A percentile compares a stretch with the other conserved stretches of the same genome.
These are phyloP conservation scores for Hylodesmum podocarpum DNA, from an alignment of 306 rosid genomes.

Conservation along the genomic window DNA sequence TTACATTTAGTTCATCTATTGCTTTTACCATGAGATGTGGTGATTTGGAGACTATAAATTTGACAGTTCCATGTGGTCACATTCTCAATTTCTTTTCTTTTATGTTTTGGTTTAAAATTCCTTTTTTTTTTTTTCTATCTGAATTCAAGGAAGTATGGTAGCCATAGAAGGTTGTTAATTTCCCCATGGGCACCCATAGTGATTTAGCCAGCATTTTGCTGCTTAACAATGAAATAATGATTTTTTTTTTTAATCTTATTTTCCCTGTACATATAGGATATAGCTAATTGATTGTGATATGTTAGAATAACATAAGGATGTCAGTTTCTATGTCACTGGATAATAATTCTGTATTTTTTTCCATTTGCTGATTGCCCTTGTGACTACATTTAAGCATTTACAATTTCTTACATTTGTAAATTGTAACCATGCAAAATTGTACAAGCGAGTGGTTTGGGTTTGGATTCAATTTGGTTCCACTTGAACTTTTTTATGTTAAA, in stretches of 20 bases:
- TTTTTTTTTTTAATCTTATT: neutral
- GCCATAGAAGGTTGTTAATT: slow-evolving; percentile 25
- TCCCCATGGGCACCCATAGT: slow-evolving; percentile 25
- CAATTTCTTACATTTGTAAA: neutral
- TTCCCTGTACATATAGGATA: slow-evolving; percentile 29
- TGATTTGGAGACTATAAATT: slow-evolving; percentile 35
- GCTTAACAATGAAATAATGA: slow-evolving; percentile 14
- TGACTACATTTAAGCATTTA: neutral
- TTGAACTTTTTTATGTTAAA: neutral
- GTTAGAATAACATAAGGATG: slow-evolving; percentile 3
- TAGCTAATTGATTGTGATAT: slow-evolving; percentile 21
- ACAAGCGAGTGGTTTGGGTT: neutral
- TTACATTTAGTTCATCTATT: slow-evolving; percentile 37
- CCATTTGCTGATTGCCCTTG: neutral
- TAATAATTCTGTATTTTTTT: neutral
- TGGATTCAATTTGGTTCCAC: neutral
- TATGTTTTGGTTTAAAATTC: slow-evolving; percentile 14
- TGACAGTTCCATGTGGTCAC: slow-evolving; percentile 34
- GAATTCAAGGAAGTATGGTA: slow-evolving; percentile 25
- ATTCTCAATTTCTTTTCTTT: slow-evolving; percentile 23
- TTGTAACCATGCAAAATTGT: neutral
- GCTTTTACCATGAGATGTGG: slow-evolving; percentile 44
- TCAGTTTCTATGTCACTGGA: neutral
- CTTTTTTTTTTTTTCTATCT: slow-evolving; percentile 22
- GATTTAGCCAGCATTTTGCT: slow-evolving; percentile 28